Base-by-base conservation (phyloP, 2,329 filamentous ascomycete genomes). In the Aspergillus eucalypticola region DNA sequence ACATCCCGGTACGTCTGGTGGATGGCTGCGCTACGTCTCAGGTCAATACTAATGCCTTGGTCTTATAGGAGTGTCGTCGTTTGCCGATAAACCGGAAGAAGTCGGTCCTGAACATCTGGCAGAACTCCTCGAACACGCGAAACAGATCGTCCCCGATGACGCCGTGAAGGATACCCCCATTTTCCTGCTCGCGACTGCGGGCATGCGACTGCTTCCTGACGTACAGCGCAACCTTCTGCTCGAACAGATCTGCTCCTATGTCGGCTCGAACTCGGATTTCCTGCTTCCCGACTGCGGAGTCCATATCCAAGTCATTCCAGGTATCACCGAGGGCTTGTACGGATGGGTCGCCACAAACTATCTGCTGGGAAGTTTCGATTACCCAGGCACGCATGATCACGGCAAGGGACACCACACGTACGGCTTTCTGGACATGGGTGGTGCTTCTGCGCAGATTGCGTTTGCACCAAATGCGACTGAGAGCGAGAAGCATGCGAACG, bases 281-380 rank as follows among this genome's bases (percentile, higher is more conserved):
- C 85, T 89, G 55, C 82, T 99, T 1, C 92, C 93, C n/a, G 91
- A 98, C 73, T 99, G 95, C 80, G 85, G 85, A 61, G 78, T 91
- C 41, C 92, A 98, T 71, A 89, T 99, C 15, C 93, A 97, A 75
- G 92, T 98, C 32, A 99, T 99, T 63, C 87, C 92, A 0, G 95
- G 95, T 46, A 93, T 96, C 75, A 98, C 95, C 0, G 95, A 99
- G 76, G 95, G 93, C 2, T 77, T 99, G 29, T 99, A 98, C 70
- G 95, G 95, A 41, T 99, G 95, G 95, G 90, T 99, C 68, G 94
- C 96, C 7, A 91, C 94, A 56, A 99, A 99, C 73, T 99, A 99
- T 71, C 79, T 99, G 29, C 83, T 99, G 1, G 94, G 92, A 27
- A 92, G 92, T 3, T 98, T 99, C 69, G 90, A 98, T 73, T 81